Base-by-base conservation (phyloP, 331 rosid species). In the Arachis monticola region DNA sequence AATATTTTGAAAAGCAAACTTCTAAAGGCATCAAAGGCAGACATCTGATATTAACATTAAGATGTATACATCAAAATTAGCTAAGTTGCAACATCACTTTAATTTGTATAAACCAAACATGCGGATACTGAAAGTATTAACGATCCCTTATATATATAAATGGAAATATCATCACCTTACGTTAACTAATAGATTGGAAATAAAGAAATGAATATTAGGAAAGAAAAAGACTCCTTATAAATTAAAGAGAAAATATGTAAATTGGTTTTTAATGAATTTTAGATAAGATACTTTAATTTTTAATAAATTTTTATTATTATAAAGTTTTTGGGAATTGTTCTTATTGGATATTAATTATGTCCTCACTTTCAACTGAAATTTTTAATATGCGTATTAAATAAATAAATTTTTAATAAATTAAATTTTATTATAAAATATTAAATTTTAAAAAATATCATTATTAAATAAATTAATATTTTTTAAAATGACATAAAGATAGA, bases 41-140 rank as follows among this genome's bases (percentile, higher is more conserved):
- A 63, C 58, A 30, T 67, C 5, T 67, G 2, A 46, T 35, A 35
- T 40, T 12, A 59, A 65, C 13, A 47, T 66, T 60, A 2, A 22
- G 62, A 66, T 60, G 68, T 72, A 66, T 60, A 22, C 79, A 81
- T 76, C 79, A 76, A 11, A 11, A 72, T 67, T 77, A 76, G 85
- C 67, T 81, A 72, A 72, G 58, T 56, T 70, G 79, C 71, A 60
- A 72, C 79, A 77, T 77, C 79, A 77, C 40, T 58, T 35, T 35
- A 35, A 35, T 35, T 2, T 61, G 50, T 41, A 22, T 22, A 22
- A 10, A 70, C 62, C 75, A 64, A 65, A 10, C 77, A 61, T 42
- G 63, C 56, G 7, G 17, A 62, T 69, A 63, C 75, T 59, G 10
- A 65, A 58, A 67, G 64, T 7, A 53, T 45, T 67, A 77, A 82